Evolutionary conservation across 441 rosid species (phyloP).

Genomic region (Mallotus japonicus): DNA sequence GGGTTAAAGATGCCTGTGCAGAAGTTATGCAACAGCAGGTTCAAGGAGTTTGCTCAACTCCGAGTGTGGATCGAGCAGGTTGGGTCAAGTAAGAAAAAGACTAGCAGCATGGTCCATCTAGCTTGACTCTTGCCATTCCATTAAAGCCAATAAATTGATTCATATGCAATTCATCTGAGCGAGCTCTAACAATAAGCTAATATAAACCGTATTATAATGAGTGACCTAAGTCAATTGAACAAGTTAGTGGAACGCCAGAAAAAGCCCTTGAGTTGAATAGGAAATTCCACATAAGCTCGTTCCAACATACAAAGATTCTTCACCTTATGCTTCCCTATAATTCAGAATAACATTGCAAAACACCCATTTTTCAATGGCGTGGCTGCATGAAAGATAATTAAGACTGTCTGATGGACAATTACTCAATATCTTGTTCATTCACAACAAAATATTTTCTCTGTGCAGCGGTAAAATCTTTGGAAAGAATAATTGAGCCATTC

Average conservation of each 20-base stretch:
- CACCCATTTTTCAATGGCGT: background rate
- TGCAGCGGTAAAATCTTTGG: background rate
- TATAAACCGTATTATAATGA: background rate
- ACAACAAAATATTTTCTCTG: no score
- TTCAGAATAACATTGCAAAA: background rate
- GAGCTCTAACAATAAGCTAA: background rate
- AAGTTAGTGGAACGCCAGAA: background rate
- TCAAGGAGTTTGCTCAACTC: background rate
- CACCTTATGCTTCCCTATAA: background rate
- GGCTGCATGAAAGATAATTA: background rate
- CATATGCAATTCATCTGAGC: background rate
- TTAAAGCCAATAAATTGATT: background rate
- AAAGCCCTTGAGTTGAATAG: background rate
- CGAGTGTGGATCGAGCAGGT: slow-evolving; percentile 1
- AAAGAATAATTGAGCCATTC: background rate
- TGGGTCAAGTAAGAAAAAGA: background rate
- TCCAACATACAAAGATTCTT: background rate
- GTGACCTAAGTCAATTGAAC: background rate
- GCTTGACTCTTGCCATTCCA: background rate
- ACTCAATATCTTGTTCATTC: no score
- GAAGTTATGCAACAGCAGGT: background rate
- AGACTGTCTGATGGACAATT: background rate
- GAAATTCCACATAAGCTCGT: background rate
- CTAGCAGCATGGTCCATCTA: background rate
- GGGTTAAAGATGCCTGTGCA: background rate